Evolutionary conservation across 257 asterid species (phyloP).

Genomic region (Rhazya stricta): DNA sequence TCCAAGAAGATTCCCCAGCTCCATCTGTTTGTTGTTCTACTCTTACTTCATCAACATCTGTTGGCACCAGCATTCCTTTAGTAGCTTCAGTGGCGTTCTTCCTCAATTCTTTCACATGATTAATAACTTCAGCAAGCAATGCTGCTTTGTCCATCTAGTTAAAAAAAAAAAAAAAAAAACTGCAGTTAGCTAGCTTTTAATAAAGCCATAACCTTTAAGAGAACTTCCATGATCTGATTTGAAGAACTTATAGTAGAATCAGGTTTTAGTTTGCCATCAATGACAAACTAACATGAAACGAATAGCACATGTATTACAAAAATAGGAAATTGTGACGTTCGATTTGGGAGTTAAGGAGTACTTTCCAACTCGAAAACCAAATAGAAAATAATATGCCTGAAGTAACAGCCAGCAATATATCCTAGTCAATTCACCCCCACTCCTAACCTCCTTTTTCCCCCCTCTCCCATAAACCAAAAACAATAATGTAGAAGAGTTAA

Average conservation of each 20-base stretch:
- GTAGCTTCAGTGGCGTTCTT: constrained; percentile 47
- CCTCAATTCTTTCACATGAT: constrained; percentile 48
- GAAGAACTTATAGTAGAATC: background rate
- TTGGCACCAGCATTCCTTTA: constrained; percentile 55
- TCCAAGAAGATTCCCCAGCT: constrained; percentile 29
- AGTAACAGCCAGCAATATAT: background rate
- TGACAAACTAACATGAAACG: background rate
- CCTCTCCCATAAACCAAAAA: background rate
- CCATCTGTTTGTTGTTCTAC: constrained; percentile 46
- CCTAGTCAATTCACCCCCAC: background rate
- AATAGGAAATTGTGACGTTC: background rate
- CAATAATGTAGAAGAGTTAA: background rate
- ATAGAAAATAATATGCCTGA: background rate
- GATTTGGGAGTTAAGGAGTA: background rate
- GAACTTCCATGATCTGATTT: background rate
- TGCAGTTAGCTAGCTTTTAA: background rate
- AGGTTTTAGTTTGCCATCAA: background rate
- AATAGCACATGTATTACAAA: background rate
- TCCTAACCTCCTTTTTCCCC: no score
- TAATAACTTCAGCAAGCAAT: constrained; percentile 66
- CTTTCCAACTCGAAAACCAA: background rate
- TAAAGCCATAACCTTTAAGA: background rate
- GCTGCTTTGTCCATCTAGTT: constrained; percentile 87
- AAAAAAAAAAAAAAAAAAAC: background rate
- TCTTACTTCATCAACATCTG: constrained; percentile 59